Conservation (phyloP, 2,329 filamentous ascomycete species). For the Parasarocladium wereldwijsianum region DNA sequence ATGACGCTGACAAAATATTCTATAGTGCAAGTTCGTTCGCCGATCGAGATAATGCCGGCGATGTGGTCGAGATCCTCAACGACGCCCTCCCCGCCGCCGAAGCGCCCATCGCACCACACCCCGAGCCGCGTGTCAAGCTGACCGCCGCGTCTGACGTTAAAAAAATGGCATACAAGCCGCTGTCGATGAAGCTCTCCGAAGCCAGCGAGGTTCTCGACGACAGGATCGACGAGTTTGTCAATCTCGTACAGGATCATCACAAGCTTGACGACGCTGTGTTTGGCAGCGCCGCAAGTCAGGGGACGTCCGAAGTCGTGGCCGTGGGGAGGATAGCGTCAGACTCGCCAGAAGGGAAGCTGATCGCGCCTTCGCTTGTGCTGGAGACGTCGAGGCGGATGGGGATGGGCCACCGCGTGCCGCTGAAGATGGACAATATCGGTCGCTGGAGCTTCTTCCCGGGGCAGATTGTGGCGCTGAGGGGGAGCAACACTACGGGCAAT, state of each 20-base stretch:
- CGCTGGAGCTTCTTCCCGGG: slow-evolving; percentile 82
- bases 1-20: not conserved
- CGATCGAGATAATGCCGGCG: slow-evolving; percentile 64
- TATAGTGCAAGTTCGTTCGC: slow-evolving; percentile 38
- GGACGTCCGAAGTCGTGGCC: slow-evolving; percentile 74
- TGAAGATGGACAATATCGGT: slow-evolving; percentile 57
- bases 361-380: slow-evolving; percentile 69
- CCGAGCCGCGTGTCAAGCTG: slow-evolving; percentile 68
- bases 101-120: slow-evolving; percentile 54
- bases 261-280: slow-evolving; percentile 66
- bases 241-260: slow-evolving; percentile 60
- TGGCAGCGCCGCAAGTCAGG: slow-evolving; percentile 73
- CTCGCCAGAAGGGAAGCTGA: slow-evolving; percentile 71
- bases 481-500: slow-evolving; percentile 73
- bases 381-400: slow-evolving; percentile 79
- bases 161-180: slow-evolving; percentile 80
- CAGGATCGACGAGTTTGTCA: slow-evolving; percentile 77
- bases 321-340: slow-evolving; percentile 89
- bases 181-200: slow-evolving; percentile 90
- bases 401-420: slow-evolving; percentile 64
- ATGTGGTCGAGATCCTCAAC: slow-evolving; percentile 74
- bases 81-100: slow-evolving; percentile 52
- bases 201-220: slow-evolving; percentile 89
- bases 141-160: slow-evolving; percentile 78
- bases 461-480: slow-evolving; percentile 76